These are phyloP conservation scores for Coemansia sp. DNA, from an alignment of 192 early-diverging fungal species.

Conservation along the genomic window DNA sequence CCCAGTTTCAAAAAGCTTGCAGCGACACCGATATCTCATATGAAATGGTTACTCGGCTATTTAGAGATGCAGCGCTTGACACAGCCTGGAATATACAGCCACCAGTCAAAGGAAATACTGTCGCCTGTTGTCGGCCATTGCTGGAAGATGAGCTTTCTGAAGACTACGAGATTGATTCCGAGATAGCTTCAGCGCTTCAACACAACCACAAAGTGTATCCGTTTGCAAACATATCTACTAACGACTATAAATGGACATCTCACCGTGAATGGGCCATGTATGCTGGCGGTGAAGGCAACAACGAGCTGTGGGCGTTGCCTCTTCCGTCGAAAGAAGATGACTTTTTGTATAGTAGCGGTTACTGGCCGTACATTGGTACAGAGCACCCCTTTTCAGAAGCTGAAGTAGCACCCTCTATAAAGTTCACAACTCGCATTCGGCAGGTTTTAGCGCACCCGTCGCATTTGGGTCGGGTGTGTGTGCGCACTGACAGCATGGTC, in stretches of 20 bases:
- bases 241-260: constrained; percentile 22
- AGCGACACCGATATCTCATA: constrained; percentile 29
- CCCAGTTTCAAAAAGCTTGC: constrained; percentile 11
- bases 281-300: constrained; percentile 33
- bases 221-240: background rate
- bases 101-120: constrained; percentile 13
- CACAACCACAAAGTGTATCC: background rate
- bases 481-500: constrained; percentile 49
- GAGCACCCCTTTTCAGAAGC: background rate
- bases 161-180: background rate
- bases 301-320: constrained; percentile 38
- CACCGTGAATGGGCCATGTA: constrained; percentile 30
- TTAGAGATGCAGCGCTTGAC: constrained; percentile 19
- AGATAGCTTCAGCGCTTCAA: background rate
- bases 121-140: constrained; percentile 24
- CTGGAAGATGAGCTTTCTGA: background rate
- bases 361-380: background rate
- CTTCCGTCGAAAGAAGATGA: constrained; percentile 11
- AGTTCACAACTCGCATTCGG: constrained; percentile 41
- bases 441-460: constrained; percentile 16
- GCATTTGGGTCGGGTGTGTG: constrained; percentile 29
- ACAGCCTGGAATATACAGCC: constrained; percentile 10
- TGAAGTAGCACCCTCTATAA: constrained; percentile 12
- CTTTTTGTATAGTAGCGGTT: background rate
- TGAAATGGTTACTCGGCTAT: constrained; percentile 9